Conservation (phyloP, 257 asterid genomes). For the Ballota nigra region DNA sequence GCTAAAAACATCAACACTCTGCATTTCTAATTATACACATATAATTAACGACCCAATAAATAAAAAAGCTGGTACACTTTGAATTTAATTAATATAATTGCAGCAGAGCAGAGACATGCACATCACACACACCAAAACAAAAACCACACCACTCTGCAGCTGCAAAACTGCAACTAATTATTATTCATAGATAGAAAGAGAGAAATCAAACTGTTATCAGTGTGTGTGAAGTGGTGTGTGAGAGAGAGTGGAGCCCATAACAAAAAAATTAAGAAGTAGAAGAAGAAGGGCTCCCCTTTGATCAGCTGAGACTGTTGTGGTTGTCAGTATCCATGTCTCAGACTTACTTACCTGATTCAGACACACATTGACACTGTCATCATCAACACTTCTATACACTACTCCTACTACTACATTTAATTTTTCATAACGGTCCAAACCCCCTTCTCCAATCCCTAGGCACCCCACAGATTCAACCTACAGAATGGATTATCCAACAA, state of each 20-base stretch:
- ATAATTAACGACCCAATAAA: background rate
- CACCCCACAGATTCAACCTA: background rate
- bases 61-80: slow-evolving; percentile 16
- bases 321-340: slow-evolving; percentile 18
- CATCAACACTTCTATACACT: slow-evolving; percentile 18
- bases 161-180: slow-evolving; percentile 3
- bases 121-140: background rate
- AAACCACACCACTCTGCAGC: background rate
- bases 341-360: slow-evolving; percentile 26
- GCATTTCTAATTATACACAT: no score
- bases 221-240: slow-evolving; percentile 23
- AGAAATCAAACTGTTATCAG: background rate
- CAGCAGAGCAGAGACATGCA: no score
- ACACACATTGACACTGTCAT: slow-evolving; percentile 18
- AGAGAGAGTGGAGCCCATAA: slow-evolving; percentile 8
- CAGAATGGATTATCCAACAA: background rate
- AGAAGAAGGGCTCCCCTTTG: slow-evolving; percentile 10
- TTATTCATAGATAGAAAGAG: background rate
- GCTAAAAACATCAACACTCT: no score
- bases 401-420: slow-evolving; percentile 2
- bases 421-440: slow-evolving; percentile 29
- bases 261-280: no score
- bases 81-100: slow-evolving; percentile 3
- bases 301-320: slow-evolving; percentile 13
- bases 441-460: slow-evolving; percentile 41